Percentiles rank a stretch among this genome's conserved stretches.
phyloP scores from a whole-genome alignment of 129 eudicot genomes.

The Tagetes erecta region DNA sequence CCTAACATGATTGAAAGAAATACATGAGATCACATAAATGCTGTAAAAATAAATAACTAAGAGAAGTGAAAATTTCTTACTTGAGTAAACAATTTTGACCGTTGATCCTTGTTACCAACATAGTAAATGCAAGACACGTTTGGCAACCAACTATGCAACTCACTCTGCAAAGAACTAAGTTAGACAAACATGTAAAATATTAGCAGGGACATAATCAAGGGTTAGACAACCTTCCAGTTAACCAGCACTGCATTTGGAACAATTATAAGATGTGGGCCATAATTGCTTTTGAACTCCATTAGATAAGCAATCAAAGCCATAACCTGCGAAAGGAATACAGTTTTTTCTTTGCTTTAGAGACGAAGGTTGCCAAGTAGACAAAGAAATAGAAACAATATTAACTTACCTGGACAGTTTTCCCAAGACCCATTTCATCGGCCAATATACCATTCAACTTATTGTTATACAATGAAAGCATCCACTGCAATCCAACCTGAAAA shows the following conservation, averaged over 20 bases:
- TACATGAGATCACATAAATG: neutral
- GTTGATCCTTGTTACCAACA: conserved; percentile 89
- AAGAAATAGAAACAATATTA: neutral
- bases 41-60: neutral
- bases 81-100: conserved; percentile 83
- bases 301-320: conserved; percentile 97
- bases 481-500: conserved; percentile 94
- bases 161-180: conserved; percentile 61
- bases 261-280: conserved; percentile 98
- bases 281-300: conserved; percentile 96
- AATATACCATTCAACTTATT: conserved; percentile 92
- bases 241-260: conserved; percentile 99
- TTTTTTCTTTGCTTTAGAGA: neutral
- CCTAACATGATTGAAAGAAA: conserved; percentile 46
- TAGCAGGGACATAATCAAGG: neutral
- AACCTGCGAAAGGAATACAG: conserved; percentile 50
- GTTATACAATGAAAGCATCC: conserved; percentile 99
- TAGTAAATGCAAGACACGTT: conserved; percentile 88
- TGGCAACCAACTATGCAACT: conserved; percentile 93
- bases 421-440: conserved; percentile 99
- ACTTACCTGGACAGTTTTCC: conserved; percentile 94
- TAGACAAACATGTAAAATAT: neutral
- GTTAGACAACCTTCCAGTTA: conserved; percentile 86
- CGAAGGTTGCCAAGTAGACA: neutral
- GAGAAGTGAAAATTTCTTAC: conserved; percentile 40